phyloP scores from a whole-genome alignment of 106 monocot species.

The Triglochin maritima region DNA sequence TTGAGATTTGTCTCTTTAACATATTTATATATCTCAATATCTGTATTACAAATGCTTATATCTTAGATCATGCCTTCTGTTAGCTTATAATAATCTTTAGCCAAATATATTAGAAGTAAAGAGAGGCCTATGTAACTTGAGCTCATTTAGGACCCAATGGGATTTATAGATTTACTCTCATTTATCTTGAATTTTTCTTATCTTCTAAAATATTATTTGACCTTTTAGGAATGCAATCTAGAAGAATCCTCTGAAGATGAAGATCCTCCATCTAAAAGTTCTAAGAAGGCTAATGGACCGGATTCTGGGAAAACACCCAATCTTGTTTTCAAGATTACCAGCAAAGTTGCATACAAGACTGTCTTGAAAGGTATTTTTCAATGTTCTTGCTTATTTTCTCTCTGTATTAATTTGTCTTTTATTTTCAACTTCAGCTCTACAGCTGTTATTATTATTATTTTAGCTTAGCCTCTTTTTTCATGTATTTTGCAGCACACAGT shows the following conservation, averaged over 20 bases:
- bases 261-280: constrained; percentile 23
- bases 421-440: neutral
- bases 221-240: constrained; percentile 24
- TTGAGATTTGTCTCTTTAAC: too few species aligned
- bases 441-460: neutral
- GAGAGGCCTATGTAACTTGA: too few species aligned
- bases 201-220: neutral
- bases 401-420: neutral
- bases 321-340: constrained; percentile 31
- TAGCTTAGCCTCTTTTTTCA: too few species aligned
- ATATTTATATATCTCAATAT: too few species aligned
- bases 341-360: constrained; percentile 30
- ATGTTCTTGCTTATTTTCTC: neutral
- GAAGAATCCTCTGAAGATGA: constrained; percentile 27
- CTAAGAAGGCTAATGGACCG: constrained; percentile 27
- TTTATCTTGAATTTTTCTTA: neutral
- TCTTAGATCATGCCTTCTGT: too few species aligned
- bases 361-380: constrained; percentile 23
- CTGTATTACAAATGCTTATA: too few species aligned
- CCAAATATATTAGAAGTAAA: too few species aligned
- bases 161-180: too few species aligned
- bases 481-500: constrained; percentile 58
- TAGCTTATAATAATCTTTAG: too few species aligned
- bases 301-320: constrained; percentile 17
- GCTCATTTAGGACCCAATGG: too few species aligned